A percentile compares a stretch with the other conserved stretches of the same genome.
Conservation (phyloP, 495 filamentous ascomycete genomes). For the Emericellopsis terricola region DNA sequence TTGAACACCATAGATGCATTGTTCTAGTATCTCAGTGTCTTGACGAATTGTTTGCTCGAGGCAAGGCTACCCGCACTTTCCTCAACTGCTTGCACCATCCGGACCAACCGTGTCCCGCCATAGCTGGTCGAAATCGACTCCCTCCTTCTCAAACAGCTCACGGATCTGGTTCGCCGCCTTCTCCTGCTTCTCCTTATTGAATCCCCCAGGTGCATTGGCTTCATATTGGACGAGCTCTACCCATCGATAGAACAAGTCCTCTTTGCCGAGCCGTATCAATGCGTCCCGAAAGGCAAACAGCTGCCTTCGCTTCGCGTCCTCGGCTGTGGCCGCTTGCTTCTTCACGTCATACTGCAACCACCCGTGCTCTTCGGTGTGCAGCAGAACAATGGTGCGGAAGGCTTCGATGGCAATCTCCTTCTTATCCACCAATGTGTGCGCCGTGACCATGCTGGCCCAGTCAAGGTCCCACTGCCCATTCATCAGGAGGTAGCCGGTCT, state of each 20-base stretch:
- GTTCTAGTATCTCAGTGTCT: too few species aligned
- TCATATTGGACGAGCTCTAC: constrained; percentile 75
- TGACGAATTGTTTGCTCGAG: too few species aligned
- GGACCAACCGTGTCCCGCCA: constrained; percentile 54
- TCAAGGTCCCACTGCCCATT: constrained; percentile 69
- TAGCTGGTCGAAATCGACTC: constrained; percentile 60
- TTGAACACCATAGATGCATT: too few species aligned
- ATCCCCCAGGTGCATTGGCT: constrained; percentile 52
- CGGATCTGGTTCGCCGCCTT: constrained; percentile 43
- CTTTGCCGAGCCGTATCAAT: constrained; percentile 54
- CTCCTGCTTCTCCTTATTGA: constrained; percentile 47
- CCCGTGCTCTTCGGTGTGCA: constrained; percentile 41
- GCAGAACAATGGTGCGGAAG: constrained; percentile 46
- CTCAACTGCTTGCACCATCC: too few species aligned
- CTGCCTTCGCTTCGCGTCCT: constrained; percentile 38
- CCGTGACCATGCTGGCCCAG: constrained; percentile 53
- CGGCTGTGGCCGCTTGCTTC: constrained; percentile 31
- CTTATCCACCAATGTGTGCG: constrained; percentile 43
- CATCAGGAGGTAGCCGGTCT: constrained; percentile 66
- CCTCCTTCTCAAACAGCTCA: constrained; percentile 47
- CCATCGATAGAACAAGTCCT: constrained; percentile 70
- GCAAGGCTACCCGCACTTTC: too few species aligned
- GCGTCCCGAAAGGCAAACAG: constrained; percentile 55
- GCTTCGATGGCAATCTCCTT: constrained; percentile 33
- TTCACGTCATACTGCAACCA: constrained; percentile 42